phyloP scores from a whole-genome alignment of 2,329 filamentous ascomycete species.

The Cladosporium sp. region DNA sequence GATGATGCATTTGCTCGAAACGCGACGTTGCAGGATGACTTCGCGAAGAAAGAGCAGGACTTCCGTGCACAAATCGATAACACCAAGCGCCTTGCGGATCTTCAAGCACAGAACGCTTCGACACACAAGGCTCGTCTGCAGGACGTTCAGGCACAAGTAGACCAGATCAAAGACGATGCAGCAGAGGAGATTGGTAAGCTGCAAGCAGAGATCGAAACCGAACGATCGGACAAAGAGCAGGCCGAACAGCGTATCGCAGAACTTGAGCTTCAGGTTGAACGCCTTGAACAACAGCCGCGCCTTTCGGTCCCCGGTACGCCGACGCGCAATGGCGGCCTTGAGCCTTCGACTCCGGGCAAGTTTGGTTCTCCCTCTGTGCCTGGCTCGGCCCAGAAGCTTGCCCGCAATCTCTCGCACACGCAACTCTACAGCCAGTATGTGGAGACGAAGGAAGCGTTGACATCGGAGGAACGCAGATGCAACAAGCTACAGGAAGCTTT shows the following conservation, averaged over 20 bases:
- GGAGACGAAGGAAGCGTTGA: slow-evolving; percentile 64
- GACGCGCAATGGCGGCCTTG: slow-evolving; percentile 36
- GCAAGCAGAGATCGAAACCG: slow-evolving; percentile 47
- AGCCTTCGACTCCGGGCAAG: slow-evolving; percentile 24
- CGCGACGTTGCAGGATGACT: slow-evolving; percentile 79
- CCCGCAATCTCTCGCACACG: slow-evolving; percentile 52
- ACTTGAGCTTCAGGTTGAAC: slow-evolving; percentile 58
- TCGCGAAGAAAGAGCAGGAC: slow-evolving; percentile 75
- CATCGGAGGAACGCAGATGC: slow-evolving; percentile 67
- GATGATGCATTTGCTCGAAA: slow-evolving; percentile 78
- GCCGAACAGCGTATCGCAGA: slow-evolving; percentile 61
- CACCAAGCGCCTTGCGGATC: slow-evolving; percentile 72
- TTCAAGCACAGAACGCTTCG: slow-evolving; percentile 70
- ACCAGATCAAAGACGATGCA: slow-evolving; percentile 62
- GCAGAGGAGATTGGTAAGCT: slow-evolving; percentile 51
- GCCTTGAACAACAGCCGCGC: slow-evolving; percentile 41
- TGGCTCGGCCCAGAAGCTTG: slow-evolving; percentile 48
- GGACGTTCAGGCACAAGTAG: slow-evolving; percentile 60
- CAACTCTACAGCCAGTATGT: slow-evolving; percentile 61
- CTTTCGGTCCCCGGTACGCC: slow-evolving; percentile 47
- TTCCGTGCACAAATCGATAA: slow-evolving; percentile 84
- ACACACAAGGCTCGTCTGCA: slow-evolving; percentile 66
- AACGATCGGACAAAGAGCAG: slow-evolving; percentile 55
- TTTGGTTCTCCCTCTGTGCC: slow-evolving; percentile 45
- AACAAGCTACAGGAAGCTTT: slow-evolving; percentile 71